Evolutionary conservation across 805 yeast genomes (phyloP).

Genomic region (Candida boleticola): DNA sequence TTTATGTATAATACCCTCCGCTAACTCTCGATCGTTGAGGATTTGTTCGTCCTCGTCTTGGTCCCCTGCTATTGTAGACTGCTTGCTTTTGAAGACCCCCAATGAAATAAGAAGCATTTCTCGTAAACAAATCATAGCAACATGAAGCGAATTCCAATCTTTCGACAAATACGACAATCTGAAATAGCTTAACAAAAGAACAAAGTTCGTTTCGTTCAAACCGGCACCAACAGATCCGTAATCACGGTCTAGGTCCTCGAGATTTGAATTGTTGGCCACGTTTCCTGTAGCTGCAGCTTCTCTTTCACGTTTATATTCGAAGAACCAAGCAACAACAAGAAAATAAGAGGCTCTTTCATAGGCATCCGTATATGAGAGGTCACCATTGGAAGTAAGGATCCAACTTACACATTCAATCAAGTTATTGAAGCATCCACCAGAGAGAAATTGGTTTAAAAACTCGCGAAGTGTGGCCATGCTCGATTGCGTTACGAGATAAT

Average conservation of each 20-base stretch:
- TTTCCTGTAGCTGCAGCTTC: too few species aligned
- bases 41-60: slow-evolving; percentile 42
- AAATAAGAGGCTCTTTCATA: slow-evolving; percentile 49
- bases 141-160: slow-evolving; percentile 63
- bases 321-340: slow-evolving; percentile 69
- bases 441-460: slow-evolving; percentile 50
- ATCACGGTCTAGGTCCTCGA: slow-evolving; percentile 14
- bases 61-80: slow-evolving; percentile 8
- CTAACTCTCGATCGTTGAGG: slow-evolving; percentile 36
- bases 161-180: slow-evolving; percentile 41
- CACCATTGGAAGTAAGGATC: slow-evolving; percentile 29
- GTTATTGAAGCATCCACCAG: slow-evolving; percentile 74
- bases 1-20: slow-evolving; percentile 61
- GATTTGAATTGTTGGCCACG: too few species aligned
- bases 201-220: slow-evolving; percentile 59
- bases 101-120: slow-evolving; percentile 54
- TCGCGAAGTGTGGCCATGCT: slow-evolving; percentile 39
- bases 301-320: slow-evolving; percentile 56
- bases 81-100: slow-evolving; percentile 35
- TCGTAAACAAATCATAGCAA: slow-evolving; percentile 63
- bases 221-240: slow-evolving; percentile 52
- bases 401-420: slow-evolving; percentile 52
- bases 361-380: slow-evolving; percentile 29
- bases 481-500: slow-evolving; percentile 27
- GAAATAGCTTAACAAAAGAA: slow-evolving; percentile 48